These are phyloP conservation scores for Bretziella fagacearum DNA, from an alignment of 2,329 filamentous ascomycete species.

Conservation along the genomic window DNA sequence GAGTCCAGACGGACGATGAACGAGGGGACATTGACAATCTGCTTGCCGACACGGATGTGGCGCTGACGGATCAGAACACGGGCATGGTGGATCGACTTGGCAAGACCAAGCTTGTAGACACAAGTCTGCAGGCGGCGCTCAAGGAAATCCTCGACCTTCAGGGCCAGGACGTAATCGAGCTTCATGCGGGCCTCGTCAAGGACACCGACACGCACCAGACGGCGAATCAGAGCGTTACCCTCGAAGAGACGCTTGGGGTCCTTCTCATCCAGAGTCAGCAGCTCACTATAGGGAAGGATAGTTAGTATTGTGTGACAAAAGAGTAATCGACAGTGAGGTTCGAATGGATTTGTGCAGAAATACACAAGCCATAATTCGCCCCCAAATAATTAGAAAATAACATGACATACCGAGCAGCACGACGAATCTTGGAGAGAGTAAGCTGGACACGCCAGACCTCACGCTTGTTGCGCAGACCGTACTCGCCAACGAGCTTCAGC, in stretches of 20 bases:
- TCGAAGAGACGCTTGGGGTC: conserved; percentile 99
- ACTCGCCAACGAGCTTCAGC: conserved; percentile 99
- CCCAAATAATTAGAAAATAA: neutral
- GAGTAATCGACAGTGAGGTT: too few species aligned
- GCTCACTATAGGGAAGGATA: conserved; percentile 50
- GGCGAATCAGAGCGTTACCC: conserved; percentile 99
- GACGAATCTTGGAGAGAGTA: conserved; percentile 99
- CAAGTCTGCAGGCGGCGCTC: conserved; percentile 99
- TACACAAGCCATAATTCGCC: neutral
- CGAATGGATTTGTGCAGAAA: neutral
- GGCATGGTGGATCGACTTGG: conserved; percentile 99
- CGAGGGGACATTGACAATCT: conserved; percentile 99
- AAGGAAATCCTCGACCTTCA: conserved; percentile 99
- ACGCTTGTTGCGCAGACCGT: conserved; percentile 99
- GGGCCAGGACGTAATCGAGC: conserved; percentile 99
- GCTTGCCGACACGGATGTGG: conserved; percentile 99
- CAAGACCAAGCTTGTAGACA: conserved; percentile 99
- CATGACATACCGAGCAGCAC: conserved; percentile 95
- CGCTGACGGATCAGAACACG: conserved; percentile 99
- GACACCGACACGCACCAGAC: conserved; percentile 98
- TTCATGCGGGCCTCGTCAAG: conserved; percentile 99
- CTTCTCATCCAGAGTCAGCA: conserved; percentile 99
- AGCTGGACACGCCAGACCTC: conserved; percentile 99
- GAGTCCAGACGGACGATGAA: conserved; percentile 99
- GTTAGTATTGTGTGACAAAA: conserved; percentile 14